phyloP scores from a whole-genome alignment of 192 early-diverging fungal species.

The Lobosporangium transversale region DNA sequence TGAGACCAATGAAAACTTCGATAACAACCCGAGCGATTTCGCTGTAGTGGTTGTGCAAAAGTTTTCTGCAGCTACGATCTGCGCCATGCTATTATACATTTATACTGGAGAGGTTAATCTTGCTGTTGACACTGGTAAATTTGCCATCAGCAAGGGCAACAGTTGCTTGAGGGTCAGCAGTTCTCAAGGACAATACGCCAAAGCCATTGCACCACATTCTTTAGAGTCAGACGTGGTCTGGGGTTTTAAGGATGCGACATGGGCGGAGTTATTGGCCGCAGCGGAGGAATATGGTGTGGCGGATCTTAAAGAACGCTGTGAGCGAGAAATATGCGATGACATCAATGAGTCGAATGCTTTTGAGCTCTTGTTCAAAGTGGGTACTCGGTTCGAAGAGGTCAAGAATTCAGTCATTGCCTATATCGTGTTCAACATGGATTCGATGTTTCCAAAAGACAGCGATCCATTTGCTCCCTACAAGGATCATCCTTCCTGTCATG shows the following conservation, averaged over 20 bases:
- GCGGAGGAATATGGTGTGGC: slow-evolving; percentile 6
- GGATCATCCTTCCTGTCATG: slow-evolving; percentile 12
- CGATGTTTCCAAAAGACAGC: background rate
- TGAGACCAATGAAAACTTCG: background rate
- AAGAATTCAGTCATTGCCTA: slow-evolving; percentile 5
- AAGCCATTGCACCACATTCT: background rate
- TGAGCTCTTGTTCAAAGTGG: background rate
- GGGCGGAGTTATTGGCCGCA: slow-evolving; percentile 6
- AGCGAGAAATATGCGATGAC: background rate
- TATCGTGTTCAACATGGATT: slow-evolving; percentile 5
- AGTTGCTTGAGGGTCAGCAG: background rate
- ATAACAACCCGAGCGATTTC: background rate
- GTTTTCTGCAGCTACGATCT: slow-evolving; percentile 12
- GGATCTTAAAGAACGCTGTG: background rate
- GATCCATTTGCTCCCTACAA: slow-evolving; percentile 16
- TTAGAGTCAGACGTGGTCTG: background rate
- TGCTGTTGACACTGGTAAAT: background rate
- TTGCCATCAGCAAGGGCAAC: slow-evolving; percentile 7
- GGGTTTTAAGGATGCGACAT: slow-evolving; percentile 10
- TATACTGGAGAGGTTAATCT: slow-evolving; percentile 11
- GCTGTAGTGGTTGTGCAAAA: background rate
- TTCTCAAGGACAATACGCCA: background rate
- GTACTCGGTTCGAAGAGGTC: background rate
- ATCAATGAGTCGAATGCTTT: background rate
- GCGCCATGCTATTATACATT: slow-evolving; percentile 7